Evolutionary conservation across 495 filamentous ascomycete species (phyloP), one percentile per base, ranked within the genome.

Genomic region (Penicillium pulvis): DNA sequence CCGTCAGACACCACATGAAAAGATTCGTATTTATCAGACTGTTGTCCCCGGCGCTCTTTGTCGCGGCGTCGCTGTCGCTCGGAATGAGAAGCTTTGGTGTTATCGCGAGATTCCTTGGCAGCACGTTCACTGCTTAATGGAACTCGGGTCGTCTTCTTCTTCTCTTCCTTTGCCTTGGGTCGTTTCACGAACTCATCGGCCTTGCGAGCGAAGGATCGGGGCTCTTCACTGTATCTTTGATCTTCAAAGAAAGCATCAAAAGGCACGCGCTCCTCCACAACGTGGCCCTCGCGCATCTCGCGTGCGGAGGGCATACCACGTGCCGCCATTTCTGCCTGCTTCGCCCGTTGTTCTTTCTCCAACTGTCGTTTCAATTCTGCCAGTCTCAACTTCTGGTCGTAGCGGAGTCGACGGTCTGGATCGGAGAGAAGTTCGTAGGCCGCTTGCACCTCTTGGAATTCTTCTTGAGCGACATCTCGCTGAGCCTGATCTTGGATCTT

Each of bases 381-480:
- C 42, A 93, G 72, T 65, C 79, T 83, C 41, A 88, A 80, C 68
- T 88, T 83, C 31, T 90, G 85, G 71, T 98, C 92, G 73, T 97
- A 95, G 57, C 83, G 85, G 51, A 77, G 63, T 61, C 91, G 81
- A 58, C 84, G 83, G 3, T 75, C 77, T 28, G 92, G 88, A 69
- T 97, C 90, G 67, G 86, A 91, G 45, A 98, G 83, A 14, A 95
- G 78, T 74, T 98, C 94, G 71, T 95, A 98, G 47, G 94, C 91
- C 60, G 92, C 83, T 71, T 97, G 93, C 33, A 98, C 91, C 71
- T 87, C 87, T 73, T 97, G 91, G 71, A 97, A 98, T 75, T 96
- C 85, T 56, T 90, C 86, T 56, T 86, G 82, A 68, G 92, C 94
- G 61, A 83, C 75, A 52, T 75, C 77, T 56, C 87, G 87, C 53